Evolutionary conservation across 2,329 filamentous ascomycete species (phyloP).

Genomic region (Metarhizium guizhouense): DNA sequence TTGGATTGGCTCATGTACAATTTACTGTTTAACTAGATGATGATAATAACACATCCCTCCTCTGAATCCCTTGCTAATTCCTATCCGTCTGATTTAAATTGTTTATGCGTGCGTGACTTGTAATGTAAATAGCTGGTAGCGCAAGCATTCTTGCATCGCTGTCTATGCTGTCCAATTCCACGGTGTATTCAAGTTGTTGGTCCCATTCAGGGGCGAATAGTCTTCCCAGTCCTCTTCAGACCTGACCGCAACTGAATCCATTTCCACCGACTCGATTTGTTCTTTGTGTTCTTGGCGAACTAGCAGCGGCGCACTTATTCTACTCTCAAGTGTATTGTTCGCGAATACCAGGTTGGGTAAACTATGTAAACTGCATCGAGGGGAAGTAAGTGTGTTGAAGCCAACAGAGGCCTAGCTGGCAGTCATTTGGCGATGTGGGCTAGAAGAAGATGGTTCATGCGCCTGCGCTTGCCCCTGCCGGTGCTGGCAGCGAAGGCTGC

Average conservation of each 20-base stretch:
- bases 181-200: constrained; percentile 11
- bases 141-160: not conserved
- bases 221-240: not conserved
- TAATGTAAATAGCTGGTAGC: not conserved
- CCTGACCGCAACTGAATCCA: not conserved
- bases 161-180: constrained; percentile 13
- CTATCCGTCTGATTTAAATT: not conserved
- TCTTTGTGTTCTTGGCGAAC: not conserved
- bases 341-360: not conserved
- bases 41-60: constrained; percentile 51
- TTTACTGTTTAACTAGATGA: constrained; percentile 33
- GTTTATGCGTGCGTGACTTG: not conserved
- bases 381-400: not conserved
- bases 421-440: not conserved
- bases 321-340: not conserved
- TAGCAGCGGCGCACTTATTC: not conserved
- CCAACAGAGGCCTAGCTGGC: not conserved
- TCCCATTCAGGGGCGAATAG: constrained; percentile 5
- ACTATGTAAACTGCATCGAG: not conserved
- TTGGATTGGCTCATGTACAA: constrained; percentile 22
- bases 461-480: not conserved
- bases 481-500: not conserved
- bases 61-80: constrained; percentile 20
- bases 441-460: not conserved
- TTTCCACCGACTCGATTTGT: not conserved